Percentiles rank a stretch among this genome's conserved stretches.
These are phyloP conservation scores for Stipa capillata DNA, from an alignment of 176 grass and related monocot genomes.

Conservation along the genomic window DNA sequence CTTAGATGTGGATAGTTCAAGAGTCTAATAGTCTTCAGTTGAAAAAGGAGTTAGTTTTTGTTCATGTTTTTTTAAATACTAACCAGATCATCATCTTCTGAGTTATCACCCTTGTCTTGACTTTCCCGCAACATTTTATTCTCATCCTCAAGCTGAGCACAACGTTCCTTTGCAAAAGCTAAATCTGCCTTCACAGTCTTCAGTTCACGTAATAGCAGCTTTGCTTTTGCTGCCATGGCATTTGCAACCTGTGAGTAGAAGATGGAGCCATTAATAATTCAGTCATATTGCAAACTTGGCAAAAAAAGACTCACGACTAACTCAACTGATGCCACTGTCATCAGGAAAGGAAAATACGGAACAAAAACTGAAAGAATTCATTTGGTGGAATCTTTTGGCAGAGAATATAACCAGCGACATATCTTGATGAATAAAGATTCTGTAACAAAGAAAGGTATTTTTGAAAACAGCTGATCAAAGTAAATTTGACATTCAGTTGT, in stretches of 20 bases:
- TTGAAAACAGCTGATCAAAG: background rate
- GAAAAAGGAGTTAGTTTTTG: background rate
- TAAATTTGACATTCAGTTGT: background rate
- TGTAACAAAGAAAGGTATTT: background rate
- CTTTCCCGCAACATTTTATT: constrained; percentile 71
- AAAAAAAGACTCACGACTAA: background rate
- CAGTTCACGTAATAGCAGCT: too few species aligned
- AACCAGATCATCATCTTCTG: constrained; percentile 88
- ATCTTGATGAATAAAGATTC: too few species aligned
- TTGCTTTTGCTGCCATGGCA: too few species aligned
- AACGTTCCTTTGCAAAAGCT: constrained; percentile 74
- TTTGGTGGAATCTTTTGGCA: background rate
- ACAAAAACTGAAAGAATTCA: too few species aligned
- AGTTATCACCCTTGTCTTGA: constrained; percentile 54
- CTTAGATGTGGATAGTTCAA: background rate
- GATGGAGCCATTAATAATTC: too few species aligned
- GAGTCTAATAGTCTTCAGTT: background rate
- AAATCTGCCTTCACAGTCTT: too few species aligned
- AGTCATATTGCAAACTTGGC: background rate
- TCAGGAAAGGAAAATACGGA: background rate
- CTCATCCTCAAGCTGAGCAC: constrained; percentile 85
- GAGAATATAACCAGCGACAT: background rate
- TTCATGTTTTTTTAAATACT: background rate
- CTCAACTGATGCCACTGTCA: background rate
- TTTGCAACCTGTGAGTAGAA: constrained; percentile 62